Conservation (phyloP, 2,329 filamentous ascomycete species). For the Sporothrix euskadiensis region DNA sequence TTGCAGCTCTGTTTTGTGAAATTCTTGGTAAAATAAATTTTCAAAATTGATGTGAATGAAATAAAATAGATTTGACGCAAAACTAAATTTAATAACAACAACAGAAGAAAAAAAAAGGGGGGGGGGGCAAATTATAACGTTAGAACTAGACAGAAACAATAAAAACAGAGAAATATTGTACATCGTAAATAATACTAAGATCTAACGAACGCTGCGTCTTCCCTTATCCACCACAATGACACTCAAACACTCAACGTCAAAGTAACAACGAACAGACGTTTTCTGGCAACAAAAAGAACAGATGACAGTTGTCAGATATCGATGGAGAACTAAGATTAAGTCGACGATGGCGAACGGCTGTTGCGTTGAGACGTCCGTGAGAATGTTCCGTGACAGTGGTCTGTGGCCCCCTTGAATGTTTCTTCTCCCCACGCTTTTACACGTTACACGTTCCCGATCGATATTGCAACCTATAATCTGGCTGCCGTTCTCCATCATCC, state of each 20-base stretch:
- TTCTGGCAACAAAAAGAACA: background rate
- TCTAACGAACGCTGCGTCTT: background rate
- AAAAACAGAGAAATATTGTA: background rate
- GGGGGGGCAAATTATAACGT: background rate
- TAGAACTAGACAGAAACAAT: background rate
- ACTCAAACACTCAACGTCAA: background rate
- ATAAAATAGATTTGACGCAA: background rate
- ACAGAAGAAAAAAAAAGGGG: no score
- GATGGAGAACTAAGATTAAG: background rate
- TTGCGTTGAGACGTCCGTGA: conserved; percentile 1
- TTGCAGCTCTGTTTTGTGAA: background rate
- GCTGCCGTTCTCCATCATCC: background rate
- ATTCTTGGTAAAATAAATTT: no score
- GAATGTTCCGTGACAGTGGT: background rate
- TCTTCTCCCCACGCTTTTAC: background rate
- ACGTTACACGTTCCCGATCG: background rate
- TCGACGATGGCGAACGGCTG: background rate
- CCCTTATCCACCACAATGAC: background rate
- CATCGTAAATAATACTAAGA: background rate
- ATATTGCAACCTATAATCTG: background rate
- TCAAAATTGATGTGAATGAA: background rate
- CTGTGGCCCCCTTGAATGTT: background rate
- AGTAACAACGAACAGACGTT: background rate
- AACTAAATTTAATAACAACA: no score
- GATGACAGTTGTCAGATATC: background rate